phyloP scores from a whole-genome alignment of 805 yeast species.

The Ogataea polymorpha region DNA sequence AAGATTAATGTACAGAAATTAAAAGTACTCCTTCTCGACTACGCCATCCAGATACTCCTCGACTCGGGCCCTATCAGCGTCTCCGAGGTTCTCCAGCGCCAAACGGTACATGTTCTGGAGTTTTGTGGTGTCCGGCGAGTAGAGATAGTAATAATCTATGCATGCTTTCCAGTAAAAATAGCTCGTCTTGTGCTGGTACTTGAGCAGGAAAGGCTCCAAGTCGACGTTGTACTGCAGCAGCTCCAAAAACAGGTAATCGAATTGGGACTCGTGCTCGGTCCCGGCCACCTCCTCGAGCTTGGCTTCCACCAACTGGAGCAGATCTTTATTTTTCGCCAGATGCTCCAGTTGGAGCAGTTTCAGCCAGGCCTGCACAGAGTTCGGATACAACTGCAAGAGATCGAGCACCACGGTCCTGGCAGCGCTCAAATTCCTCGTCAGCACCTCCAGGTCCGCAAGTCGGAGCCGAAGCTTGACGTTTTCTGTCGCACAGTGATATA shows the following conservation, averaged over 20 bases:
- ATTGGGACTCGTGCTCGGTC: slow-evolving; percentile 27
- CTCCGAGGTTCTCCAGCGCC: slow-evolving; percentile 5
- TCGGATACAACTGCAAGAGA: slow-evolving; percentile 26
- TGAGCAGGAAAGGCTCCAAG: slow-evolving; percentile 26
- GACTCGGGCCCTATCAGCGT: neutral
- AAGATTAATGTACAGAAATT: neutral
- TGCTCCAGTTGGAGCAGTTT: slow-evolving; percentile 44
- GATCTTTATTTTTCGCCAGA: slow-evolving; percentile 27
- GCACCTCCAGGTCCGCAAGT: slow-evolving; percentile 43
- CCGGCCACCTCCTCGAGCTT: slow-evolving; percentile 26
- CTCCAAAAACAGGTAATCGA: slow-evolving; percentile 37
- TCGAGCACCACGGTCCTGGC: slow-evolving; percentile 38
- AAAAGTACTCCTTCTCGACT: slow-evolving; percentile 10
- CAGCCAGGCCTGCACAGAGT: slow-evolving; percentile 37
- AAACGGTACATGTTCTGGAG: slow-evolving; percentile 7
- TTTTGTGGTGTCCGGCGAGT: slow-evolving; percentile 13
- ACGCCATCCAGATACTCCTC: slow-evolving; percentile 3
- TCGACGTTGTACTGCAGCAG: slow-evolving; percentile 27
- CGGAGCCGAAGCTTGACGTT: slow-evolving; percentile 36
- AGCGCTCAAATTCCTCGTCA: slow-evolving; percentile 32
- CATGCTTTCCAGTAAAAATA: slow-evolving; percentile 27
- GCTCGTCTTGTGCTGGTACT: slow-evolving; percentile 21
- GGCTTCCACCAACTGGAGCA: slow-evolving; percentile 29
- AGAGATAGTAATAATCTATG: slow-evolving; percentile 16
- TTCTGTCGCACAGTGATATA: slow-evolving; percentile 26